Evolutionary conservation across 176 grass and related monocot species (phyloP).

Genomic region (Juncus inflexus): DNA sequence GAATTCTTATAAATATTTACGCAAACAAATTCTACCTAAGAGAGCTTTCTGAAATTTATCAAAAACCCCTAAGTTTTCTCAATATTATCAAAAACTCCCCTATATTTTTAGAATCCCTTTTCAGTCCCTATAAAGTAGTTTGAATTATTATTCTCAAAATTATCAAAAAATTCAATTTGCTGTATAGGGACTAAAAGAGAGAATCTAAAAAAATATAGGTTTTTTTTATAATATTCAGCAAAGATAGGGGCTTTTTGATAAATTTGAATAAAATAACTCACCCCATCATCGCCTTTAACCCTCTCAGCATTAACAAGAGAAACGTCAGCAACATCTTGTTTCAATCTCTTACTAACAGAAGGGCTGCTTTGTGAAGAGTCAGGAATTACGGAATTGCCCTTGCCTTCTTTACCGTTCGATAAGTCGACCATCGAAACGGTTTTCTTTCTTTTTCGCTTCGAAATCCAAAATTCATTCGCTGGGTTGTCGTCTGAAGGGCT

Average conservation of each 20-base stretch:
- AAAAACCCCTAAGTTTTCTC: neutral
- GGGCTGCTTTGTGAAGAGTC: conserved; percentile 34
- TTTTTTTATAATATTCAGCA: no score
- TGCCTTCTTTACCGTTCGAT: conserved; percentile 58
- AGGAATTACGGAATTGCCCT: conserved; percentile 37
- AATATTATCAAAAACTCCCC: no score
- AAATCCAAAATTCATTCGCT: conserved; percentile 61
- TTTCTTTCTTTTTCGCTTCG: conserved; percentile 87
- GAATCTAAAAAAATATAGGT: neutral
- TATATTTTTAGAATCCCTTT: no score
- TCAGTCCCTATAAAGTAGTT: no score
- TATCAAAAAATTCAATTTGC: no score
- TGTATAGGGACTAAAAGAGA: neutral
- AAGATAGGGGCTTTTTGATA: no score
- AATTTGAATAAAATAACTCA: conserved; percentile 40
- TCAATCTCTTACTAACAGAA: conserved; percentile 55
- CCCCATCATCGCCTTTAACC: conserved; percentile 88
- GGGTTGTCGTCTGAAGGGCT: conserved; percentile 66
- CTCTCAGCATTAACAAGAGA: conserved; percentile 33
- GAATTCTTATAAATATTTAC: neutral
- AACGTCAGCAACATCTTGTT: conserved; percentile 42
- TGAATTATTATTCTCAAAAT: neutral
- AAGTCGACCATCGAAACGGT: conserved; percentile 47
- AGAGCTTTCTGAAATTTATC: neutral
- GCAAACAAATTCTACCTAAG: no score